Percentiles rank a stretch among this genome's conserved stretches.
These are phyloP conservation scores for Saksenaea oblongispora DNA, from an alignment of 371 early-diverging fungal genomes.

Conservation along the genomic window DNA sequence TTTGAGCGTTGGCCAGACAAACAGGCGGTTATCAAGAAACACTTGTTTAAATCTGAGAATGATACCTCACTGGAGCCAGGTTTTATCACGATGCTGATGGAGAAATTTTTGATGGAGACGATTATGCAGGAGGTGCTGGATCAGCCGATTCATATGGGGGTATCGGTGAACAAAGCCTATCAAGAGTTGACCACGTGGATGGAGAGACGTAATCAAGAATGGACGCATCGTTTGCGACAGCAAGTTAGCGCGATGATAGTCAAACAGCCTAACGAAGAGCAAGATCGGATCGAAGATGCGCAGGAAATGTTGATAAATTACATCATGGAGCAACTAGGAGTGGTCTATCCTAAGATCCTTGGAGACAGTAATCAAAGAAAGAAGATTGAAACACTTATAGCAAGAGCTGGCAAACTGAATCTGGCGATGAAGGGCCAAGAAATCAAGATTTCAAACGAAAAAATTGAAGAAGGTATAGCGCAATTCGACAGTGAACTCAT, in stretches of 20 bases:
- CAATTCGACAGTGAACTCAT: conserved; percentile 28
- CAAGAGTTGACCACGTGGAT: conserved; percentile 39
- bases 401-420: conserved; percentile 35
- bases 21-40: not conserved
- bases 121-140: conserved; percentile 27
- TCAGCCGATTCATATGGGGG: conserved; percentile 44
- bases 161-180: conserved; percentile 41
- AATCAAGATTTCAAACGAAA: conserved; percentile 28
- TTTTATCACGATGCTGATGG: conserved; percentile 41
- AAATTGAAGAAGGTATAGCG: conserved; percentile 34
- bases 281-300: conserved; percentile 20
- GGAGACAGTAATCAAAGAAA: conserved; percentile 24
- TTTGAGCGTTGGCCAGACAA: conserved; percentile 13
- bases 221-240: conserved; percentile 44
- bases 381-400: conserved; percentile 34
- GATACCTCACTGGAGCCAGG: conserved; percentile 31
- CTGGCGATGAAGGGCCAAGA: conserved; percentile 50
- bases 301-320: conserved; percentile 18
- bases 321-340: conserved; percentile 19
- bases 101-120: conserved; percentile 35
- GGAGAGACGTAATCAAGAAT: conserved; percentile 30
- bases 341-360: conserved; percentile 30
- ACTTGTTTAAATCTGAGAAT: conserved; percentile 11
- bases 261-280: conserved; percentile 39
- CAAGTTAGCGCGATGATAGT: conserved; percentile 41